Percentiles rank a stretch among this genome's conserved stretches.
Conservation (phyloP, 1,284 basidiomycete genomes). For the Sanghuangporus sanghuang region DNA sequence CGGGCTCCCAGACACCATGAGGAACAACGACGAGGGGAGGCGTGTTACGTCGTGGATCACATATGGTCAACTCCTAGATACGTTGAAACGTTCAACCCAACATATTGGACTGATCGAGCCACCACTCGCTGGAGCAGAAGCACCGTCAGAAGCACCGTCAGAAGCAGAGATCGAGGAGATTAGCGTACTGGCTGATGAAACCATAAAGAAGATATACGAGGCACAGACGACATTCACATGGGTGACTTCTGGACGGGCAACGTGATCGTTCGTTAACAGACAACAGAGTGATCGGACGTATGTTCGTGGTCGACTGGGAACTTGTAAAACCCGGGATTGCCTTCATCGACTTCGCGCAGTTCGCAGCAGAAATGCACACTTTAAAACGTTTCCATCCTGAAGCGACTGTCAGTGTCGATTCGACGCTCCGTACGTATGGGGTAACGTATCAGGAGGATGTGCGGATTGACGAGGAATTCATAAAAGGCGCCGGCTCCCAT, state of each 20-base stretch:
- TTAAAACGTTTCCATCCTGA: slow-evolving; percentile 39
- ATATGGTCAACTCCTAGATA: slow-evolving; percentile 44
- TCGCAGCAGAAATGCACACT: slow-evolving; percentile 50
- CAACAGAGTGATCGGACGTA: slow-evolving; percentile 20
- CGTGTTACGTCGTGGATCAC: slow-evolving; percentile 37
- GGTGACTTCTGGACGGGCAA: slow-evolving; percentile 71
- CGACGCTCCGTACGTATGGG: slow-evolving; percentile 38
- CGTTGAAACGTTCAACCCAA: slow-evolving; percentile 33
- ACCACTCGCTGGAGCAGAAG: slow-evolving; percentile 32
- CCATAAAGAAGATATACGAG: slow-evolving; percentile 33
- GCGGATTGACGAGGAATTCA: slow-evolving; percentile 21
- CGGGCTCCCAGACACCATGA: slow-evolving; percentile 33
- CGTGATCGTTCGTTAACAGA: slow-evolving; percentile 36
- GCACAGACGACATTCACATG: slow-evolving; percentile 33
- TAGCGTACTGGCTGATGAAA: slow-evolving; percentile 31
- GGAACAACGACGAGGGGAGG: slow-evolving; percentile 37
- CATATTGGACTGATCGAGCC: slow-evolving; percentile 35
- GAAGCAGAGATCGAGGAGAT: slow-evolving; percentile 34
- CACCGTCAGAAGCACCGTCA: slow-evolving; percentile 30
- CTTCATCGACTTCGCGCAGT: slow-evolving; percentile 53
- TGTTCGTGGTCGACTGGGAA: slow-evolving; percentile 61
- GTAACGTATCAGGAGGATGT: slow-evolving; percentile 32
- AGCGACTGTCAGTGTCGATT: slow-evolving; percentile 26
- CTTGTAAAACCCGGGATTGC: slow-evolving; percentile 44
- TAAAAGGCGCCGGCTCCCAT: slow-evolving; percentile 34